Evolutionary conservation across 768 basidiomycete species (phyloP).

Genomic region (Tylopilus rubrobrunneus): DNA sequence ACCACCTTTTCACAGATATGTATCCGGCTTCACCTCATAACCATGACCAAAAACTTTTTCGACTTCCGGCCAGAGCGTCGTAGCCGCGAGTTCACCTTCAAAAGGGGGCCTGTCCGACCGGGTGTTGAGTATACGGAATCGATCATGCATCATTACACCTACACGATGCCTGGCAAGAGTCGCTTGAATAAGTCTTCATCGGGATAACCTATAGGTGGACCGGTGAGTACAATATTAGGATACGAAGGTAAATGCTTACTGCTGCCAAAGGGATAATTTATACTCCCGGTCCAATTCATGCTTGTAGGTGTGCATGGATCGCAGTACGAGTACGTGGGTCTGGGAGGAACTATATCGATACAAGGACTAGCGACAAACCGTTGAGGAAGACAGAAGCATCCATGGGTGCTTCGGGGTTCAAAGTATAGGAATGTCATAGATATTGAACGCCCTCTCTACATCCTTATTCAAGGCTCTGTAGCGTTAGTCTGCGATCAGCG

Average conservation of each 20-base stretch:
- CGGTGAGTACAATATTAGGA: background rate
- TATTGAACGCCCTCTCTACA: slow-evolving; percentile 36
- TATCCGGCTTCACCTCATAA: slow-evolving; percentile 68
- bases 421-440: slow-evolving; percentile 54
- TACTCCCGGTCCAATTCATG: slow-evolving; percentile 38
- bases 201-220: slow-evolving; percentile 15
- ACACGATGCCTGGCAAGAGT: slow-evolving; percentile 31
- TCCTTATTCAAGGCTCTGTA: slow-evolving; percentile 16
- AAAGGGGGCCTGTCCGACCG: slow-evolving; percentile 52
- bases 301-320: slow-evolving; percentile 67
- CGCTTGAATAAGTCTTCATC: background rate
- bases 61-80: slow-evolving; percentile 93
- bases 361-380: slow-evolving; percentile 35
- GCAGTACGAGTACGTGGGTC: slow-evolving; percentile 54
- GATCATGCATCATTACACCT: slow-evolving; percentile 7
- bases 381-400: slow-evolving; percentile 61
- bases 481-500: background rate
- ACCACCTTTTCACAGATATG: background rate
- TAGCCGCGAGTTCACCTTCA: slow-evolving; percentile 83
- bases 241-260: slow-evolving; percentile 13
- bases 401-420: slow-evolving; percentile 45
- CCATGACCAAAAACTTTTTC: slow-evolving; percentile 99
- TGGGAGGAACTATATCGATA: slow-evolving; percentile 17
- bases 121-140: slow-evolving; percentile 7
- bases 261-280: slow-evolving; percentile 35